phyloP scores from a whole-genome alignment of 805 yeast species.

The Clavispora fructus region DNA sequence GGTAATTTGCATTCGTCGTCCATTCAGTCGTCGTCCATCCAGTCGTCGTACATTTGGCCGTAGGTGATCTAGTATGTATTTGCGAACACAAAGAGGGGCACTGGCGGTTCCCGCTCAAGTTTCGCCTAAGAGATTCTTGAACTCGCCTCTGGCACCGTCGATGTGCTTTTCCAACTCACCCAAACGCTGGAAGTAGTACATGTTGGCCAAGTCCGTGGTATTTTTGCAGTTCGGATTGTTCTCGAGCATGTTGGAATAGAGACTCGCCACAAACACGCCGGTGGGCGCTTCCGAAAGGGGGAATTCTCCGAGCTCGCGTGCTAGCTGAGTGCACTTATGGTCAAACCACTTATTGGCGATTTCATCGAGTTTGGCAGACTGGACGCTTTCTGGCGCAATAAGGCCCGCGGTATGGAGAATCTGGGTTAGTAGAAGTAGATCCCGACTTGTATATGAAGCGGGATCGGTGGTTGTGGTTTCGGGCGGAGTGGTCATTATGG shows the following conservation, averaged over 20 bases:
- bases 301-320: slow-evolving; percentile 15
- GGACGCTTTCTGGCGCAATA: slow-evolving; percentile 18
- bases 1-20: no score
- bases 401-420: slow-evolving; percentile 31
- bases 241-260: slow-evolving; percentile 26
- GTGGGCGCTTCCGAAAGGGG: slow-evolving; percentile 14
- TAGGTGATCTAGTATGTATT: no score
- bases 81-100: no score
- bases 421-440: slow-evolving; percentile 33
- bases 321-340: slow-evolving; percentile 23
- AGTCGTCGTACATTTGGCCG: no score
- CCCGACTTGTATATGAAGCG: slow-evolving; percentile 19
- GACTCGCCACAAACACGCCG: slow-evolving; percentile 13
- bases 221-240: slow-evolving; percentile 19
- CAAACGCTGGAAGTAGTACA: slow-evolving; percentile 26
- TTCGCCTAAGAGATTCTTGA: slow-evolving; percentile 11
- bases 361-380: slow-evolving; percentile 15
- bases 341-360: slow-evolving; percentile 26
- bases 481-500: background rate
- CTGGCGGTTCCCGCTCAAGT: background rate
- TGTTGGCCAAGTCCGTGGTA: slow-evolving; percentile 38
- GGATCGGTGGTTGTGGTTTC: slow-evolving; percentile 8
- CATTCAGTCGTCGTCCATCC: no score
- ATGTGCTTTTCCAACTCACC: slow-evolving; percentile 27
- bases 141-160: slow-evolving; percentile 19